A percentile compares a stretch with the other conserved stretches of the same genome.
phyloP scores from a whole-genome alignment of 1,139 yeast genomes.

The Nakaseomyces bracarensis region DNA sequence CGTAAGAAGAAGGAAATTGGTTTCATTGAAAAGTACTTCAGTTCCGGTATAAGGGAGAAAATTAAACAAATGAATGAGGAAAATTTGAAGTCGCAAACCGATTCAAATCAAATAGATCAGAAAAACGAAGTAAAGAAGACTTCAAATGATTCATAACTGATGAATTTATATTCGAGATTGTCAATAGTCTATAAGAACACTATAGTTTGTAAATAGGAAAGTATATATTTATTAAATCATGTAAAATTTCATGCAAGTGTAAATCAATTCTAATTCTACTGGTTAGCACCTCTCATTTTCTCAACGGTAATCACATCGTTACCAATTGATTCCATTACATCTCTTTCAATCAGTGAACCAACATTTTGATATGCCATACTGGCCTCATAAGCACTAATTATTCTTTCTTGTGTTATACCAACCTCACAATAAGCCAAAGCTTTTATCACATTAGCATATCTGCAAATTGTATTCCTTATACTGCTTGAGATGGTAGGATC shows the following conservation, averaged over 20 bases:
- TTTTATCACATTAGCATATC: constrained; percentile 76
- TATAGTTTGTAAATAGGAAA: constrained; percentile 3
- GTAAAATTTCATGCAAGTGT: background rate
- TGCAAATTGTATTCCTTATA: constrained; percentile 64
- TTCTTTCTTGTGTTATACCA: constrained; percentile 76
- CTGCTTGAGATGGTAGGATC: constrained; percentile 53
- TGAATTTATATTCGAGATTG: no score
- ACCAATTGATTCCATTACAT: constrained; percentile 65
- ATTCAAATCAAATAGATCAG: background rate
- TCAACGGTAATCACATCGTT: constrained; percentile 65
- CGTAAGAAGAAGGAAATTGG: constrained; percentile 40
- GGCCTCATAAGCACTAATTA: constrained; percentile 80
- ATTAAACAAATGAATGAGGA: constrained; percentile 13
- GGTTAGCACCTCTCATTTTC: constrained; percentile 52
- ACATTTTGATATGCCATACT: constrained; percentile 69
- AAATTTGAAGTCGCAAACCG: background rate
- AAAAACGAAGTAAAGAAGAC: background rate
- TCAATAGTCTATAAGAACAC: background rate
- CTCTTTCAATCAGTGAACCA: constrained; percentile 67
- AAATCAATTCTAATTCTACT: background rate
- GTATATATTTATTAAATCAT: background rate
- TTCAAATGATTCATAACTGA: background rate
- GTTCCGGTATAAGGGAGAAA: constrained; percentile 20
- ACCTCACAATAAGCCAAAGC: constrained; percentile 77
- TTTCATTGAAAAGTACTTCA: constrained; percentile 40